A percentile compares a stretch with the other conserved stretches of the same genome.
phyloP scores from a whole-genome alignment of 2,329 filamentous ascomycete species.

The Penicillium sp. region DNA sequence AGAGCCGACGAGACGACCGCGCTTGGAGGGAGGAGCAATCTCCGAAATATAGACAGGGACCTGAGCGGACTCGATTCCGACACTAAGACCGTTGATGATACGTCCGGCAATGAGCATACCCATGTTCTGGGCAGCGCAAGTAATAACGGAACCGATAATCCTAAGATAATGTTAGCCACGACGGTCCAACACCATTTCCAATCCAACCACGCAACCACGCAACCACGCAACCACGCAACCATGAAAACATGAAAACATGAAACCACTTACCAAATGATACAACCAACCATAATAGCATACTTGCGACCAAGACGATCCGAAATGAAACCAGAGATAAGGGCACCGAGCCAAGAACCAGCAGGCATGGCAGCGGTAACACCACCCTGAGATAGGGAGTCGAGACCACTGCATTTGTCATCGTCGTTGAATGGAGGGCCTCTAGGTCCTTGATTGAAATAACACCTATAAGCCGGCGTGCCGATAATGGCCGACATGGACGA shows the following conservation, averaged over 20 bases:
- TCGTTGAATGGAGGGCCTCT: conserved; percentile 58
- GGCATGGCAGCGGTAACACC: conserved; percentile 72
- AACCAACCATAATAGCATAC: conserved; percentile 50
- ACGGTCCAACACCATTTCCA: neutral
- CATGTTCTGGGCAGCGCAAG: conserved; percentile 60
- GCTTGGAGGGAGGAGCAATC: conserved; percentile 55
- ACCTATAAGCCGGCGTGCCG: conserved; percentile 55
- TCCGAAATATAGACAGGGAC: conserved; percentile 71
- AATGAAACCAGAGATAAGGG: conserved; percentile 53
- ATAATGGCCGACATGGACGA: conserved; percentile 37
- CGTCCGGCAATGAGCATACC: conserved; percentile 68
- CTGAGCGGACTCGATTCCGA: conserved; percentile 69
- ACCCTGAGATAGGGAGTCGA: conserved; percentile 55
- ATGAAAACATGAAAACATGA: neutral
- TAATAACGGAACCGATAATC: conserved; percentile 54
- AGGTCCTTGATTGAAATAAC: conserved; percentile 61
- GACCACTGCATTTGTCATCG: conserved; percentile 44
- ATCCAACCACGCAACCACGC: neutral
- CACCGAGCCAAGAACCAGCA: conserved; percentile 65
- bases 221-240: neutral
- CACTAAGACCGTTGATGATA: conserved; percentile 66
- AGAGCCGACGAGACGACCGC: conserved; percentile 64
- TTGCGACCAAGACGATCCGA: conserved; percentile 56
- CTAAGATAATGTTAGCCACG: conserved; percentile 43
- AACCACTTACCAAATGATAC: conserved; percentile 44